These are phyloP conservation scores for Calocybe indica DNA, from an alignment of 768 basidiomycete genomes.

Conservation along the genomic window DNA sequence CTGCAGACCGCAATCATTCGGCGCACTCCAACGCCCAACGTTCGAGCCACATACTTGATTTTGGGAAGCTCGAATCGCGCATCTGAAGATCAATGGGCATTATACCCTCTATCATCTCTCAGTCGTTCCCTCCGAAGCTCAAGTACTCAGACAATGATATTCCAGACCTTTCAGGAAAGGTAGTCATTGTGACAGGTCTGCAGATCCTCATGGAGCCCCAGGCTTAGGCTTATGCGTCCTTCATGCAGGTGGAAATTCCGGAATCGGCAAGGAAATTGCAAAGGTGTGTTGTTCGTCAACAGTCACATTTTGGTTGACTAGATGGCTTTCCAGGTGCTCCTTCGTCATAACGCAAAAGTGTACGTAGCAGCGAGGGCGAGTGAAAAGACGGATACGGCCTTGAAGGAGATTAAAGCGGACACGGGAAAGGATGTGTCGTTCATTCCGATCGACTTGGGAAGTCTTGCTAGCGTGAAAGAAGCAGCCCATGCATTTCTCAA, in stretches of 20 bases:
- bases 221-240: not conserved
- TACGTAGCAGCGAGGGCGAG: slow-evolving; percentile 32
- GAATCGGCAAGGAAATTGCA: slow-evolving; percentile 31
- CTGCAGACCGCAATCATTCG: too few species aligned
- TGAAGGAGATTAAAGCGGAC: slow-evolving; percentile 24
- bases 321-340: slow-evolving; percentile 15
- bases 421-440: slow-evolving; percentile 31
- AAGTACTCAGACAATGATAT: slow-evolving; percentile 20
- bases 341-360: slow-evolving; percentile 30
- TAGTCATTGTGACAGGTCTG: slow-evolving; percentile 24
- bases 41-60: too few species aligned
- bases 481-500: slow-evolving; percentile 27
- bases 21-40: too few species aligned
- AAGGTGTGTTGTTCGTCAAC: not conserved
- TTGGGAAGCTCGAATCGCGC: too few species aligned
- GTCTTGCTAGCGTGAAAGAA: slow-evolving; percentile 25
- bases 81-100: too few species aligned
- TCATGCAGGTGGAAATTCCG: slow-evolving; percentile 27
- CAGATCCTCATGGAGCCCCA: not conserved
- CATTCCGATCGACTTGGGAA: slow-evolving; percentile 31
- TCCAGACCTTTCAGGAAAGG: slow-evolving; percentile 30
- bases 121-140: slow-evolving; percentile 15
- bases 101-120: too few species aligned
- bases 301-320: too few species aligned
- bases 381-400: slow-evolving; percentile 25